Evolutionary conservation across 768 basidiomycete species (phyloP), one percentile per base, ranked within the genome.

Genomic region (Lactarius quietus): DNA sequence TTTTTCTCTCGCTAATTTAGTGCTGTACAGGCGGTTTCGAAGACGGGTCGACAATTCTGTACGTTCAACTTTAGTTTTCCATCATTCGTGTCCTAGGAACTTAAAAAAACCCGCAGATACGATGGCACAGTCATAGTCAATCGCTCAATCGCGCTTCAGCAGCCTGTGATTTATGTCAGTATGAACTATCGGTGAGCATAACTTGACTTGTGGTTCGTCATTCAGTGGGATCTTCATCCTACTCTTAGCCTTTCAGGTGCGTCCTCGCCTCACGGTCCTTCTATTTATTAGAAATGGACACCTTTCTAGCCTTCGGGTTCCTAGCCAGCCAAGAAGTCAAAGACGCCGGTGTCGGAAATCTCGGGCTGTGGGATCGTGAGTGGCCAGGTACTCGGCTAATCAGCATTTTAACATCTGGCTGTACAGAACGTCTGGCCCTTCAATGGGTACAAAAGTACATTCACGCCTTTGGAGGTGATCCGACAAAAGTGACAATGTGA

Each of bases 151-250:
- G 55, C 63, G 1, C 58, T 73, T 6, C 57, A 60, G 7, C 52
- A 69, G 33, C 72, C 73, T 1, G 57, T 73, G 29, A 62, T 73
- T 33, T 73, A 66, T 28, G 72, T 74, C n/a, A 70, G 66, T 31
- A 63, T 72, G 54, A 73, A 73, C 45, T 74, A 73, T 48, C 68
- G 70, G 61, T 62, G 53, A 9, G 68, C 48, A n/a, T 0, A 41
- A 38, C 17, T 1, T 6, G 15, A 17, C 20, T 18, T 54, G 17
- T 33, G n/a, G 10, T 17, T 23, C 33, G 14, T n/a, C 8, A 5
- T 9, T 51, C 23, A 20, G 35, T 4, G 6, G 3, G 8, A 23
- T 17, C 36, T 6, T 61, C 6, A 31, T 41, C 23, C 31, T 18
- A 2, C 29, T 17, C 43, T 12, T 18, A 62, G 56, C 6, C n/a